A percentile compares a stretch with the other conserved stretches of the same genome.
Conservation (phyloP, 768 basidiomycete genomes). For the Jaapia argillacea region DNA sequence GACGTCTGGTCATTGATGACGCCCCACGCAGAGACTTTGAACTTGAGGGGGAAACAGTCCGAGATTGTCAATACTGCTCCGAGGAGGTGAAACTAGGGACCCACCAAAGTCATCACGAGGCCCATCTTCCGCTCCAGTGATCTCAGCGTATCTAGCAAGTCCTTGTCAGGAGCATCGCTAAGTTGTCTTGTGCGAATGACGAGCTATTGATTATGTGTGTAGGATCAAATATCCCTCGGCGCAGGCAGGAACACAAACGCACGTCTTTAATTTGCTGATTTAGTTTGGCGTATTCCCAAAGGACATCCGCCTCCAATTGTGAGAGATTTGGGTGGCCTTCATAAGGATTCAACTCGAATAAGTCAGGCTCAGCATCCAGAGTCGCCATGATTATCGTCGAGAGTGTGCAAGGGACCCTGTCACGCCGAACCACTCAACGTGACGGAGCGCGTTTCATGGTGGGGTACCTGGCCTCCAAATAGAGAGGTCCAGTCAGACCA, state of each 20-base stretch:
- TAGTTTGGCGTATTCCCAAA: slow-evolving; percentile 91
- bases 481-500: too few relatives aligned
- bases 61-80: not conserved
- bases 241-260: slow-evolving; percentile 13
- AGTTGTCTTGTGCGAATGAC: slow-evolving; percentile 58
- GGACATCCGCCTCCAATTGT: slow-evolving; percentile 62
- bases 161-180: slow-evolving; percentile 68
- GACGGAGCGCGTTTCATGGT: too few relatives aligned
- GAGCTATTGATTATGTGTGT: slow-evolving; percentile 30
- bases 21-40: slow-evolving; percentile 95
- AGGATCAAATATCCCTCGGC: not conserved
- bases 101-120: slow-evolving; percentile 83
- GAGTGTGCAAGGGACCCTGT: too few relatives aligned
- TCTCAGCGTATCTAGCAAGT: slow-evolving; percentile 65
- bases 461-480: too few relatives aligned
- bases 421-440: too few relatives aligned
- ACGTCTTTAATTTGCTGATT: slow-evolving; percentile 75
- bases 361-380: slow-evolving; percentile 22
- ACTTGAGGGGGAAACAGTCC: slow-evolving; percentile 33
- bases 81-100: slow-evolving; percentile 13
- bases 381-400: too few relatives aligned
- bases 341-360: slow-evolving; percentile 62
- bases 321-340: slow-evolving; percentile 59
- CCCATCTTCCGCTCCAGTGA: slow-evolving; percentile 91
- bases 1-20: slow-evolving; percentile 53